Evolutionary conservation across 2,329 filamentous ascomycete genomes (phyloP).

Genomic region (Claviceps citrina): DNA sequence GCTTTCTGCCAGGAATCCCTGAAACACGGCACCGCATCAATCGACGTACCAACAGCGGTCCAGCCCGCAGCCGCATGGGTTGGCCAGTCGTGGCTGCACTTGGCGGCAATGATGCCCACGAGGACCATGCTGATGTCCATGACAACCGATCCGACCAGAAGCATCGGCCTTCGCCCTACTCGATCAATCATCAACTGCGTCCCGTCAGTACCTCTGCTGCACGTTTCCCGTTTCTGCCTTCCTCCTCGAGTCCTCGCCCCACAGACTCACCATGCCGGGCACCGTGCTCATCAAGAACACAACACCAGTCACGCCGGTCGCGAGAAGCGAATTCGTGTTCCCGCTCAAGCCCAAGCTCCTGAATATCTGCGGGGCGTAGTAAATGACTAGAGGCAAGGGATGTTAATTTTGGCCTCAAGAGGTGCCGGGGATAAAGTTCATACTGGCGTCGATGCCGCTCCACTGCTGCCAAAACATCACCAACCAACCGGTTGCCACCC

Average conservation of each 20-base stretch:
- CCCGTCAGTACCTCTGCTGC: too few species aligned
- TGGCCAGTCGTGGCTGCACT: slow-evolving; percentile 22
- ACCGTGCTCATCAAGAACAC: slow-evolving; percentile 39
- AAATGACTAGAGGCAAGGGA: slow-evolving; percentile 30
- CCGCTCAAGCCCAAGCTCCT: slow-evolving; percentile 37
- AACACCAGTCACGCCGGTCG: slow-evolving; percentile 57
- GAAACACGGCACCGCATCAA: too few species aligned
- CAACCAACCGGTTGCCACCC: slow-evolving; percentile 47
- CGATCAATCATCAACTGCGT: slow-evolving; percentile 22
- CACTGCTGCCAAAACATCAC: slow-evolving; percentile 32
- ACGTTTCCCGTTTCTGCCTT: too few species aligned
- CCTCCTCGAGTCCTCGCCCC: too few species aligned
- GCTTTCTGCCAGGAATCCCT: too few species aligned
- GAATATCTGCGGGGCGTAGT: slow-evolving; percentile 41
- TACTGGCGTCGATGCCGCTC: slow-evolving; percentile 11
- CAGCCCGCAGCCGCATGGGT: slow-evolving; percentile 19
- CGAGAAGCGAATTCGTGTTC: slow-evolving; percentile 44
- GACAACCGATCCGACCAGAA: slow-evolving; percentile 1
- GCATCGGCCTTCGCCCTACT: slow-evolving; percentile 14
- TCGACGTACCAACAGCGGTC: slow-evolving; percentile 14
- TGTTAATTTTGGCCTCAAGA: too few species aligned
- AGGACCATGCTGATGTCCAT: slow-evolving; percentile 24
- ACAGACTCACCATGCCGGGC: slow-evolving; percentile 13
- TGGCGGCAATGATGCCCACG: slow-evolving; percentile 25
- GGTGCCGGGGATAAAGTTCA: too few species aligned